Base-by-base conservation (phyloP, 805 yeast genomes). In the Kurtzmaniella fragi region DNA sequence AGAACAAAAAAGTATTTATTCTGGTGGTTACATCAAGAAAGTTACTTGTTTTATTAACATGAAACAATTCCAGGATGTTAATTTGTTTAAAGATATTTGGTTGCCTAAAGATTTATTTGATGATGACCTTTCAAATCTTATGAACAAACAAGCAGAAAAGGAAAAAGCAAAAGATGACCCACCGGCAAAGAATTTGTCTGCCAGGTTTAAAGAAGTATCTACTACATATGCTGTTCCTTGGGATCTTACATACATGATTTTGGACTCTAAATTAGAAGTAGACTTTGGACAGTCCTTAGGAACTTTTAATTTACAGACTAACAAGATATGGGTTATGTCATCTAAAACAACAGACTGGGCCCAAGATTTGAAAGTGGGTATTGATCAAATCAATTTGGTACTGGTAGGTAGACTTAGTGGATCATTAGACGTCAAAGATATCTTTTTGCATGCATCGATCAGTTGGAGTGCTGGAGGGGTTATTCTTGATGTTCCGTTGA, bases 281-380 rank as follows among this genome's bases (percentile, higher is more conserved):
- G 95, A 89, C 48, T 70, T 91, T 43, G 98, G 98, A 0, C 84
- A 84, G 32, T 78, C 96, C 0, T 61, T 91, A 28, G 97, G 98
- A 14, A 69, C 76, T 11, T 56, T 85, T 34, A 62, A 70, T 1
- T 58, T 86, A 5, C 57, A 57, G 0, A 45, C 86, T 17, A 83
- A 80, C 39, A 65, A 75, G 26, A 57, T 80, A 5, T 87, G 95
- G 91, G 70, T 79, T 0, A 69, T 81, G 0, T 76, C 90, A 0
- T 74, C 78, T 41, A 88, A 86, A 50, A 68, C 77, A 3, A 64
- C 78, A 2, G 74, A 75, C 38, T 80, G 87, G 80, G 81, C 82
- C 36, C 96, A 88, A 48, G 77, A 77, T 41, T 58, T 90, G 44
- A 71, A 78, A 17, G 41, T 81, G 3, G 87, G 87, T 1, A 50